These are phyloP conservation scores for Blastomyces gilchristii DNA, from an alignment of 2,329 filamentous ascomycete genomes.

Conservation along the genomic window DNA sequence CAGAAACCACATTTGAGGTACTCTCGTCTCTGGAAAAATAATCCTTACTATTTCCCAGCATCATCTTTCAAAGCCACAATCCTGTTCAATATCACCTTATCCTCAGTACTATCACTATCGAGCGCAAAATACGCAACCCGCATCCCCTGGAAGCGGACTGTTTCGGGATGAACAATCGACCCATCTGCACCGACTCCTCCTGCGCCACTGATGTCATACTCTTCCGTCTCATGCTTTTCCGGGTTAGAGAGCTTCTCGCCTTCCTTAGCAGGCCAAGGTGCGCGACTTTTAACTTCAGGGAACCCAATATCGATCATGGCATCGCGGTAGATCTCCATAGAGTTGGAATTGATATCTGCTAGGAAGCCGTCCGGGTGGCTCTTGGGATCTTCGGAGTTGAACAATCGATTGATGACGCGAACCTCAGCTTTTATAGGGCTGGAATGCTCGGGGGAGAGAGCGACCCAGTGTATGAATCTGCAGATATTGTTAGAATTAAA, in stretches of 20 bases:
- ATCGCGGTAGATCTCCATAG: conserved; percentile 65
- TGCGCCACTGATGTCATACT: conserved; percentile 8
- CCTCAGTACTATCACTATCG: conserved; percentile 54
- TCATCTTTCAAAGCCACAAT: conserved; percentile 90
- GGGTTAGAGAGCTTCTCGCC: conserved; percentile 50
- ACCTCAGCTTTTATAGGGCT: conserved; percentile 57
- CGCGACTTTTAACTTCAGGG: conserved; percentile 59
- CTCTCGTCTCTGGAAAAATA: not conserved
- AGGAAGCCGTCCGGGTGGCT: conserved; percentile 70
- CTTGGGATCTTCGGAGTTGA: conserved; percentile 76
- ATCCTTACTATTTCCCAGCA: conserved; percentile 22
- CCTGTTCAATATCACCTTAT: conserved; percentile 73
- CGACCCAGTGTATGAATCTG: conserved; percentile 76
- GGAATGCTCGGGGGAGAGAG: conserved; percentile 52
- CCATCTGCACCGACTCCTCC: conserved; percentile 16
- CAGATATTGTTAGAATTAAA: not conserved
- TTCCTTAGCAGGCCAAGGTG: conserved; percentile 72
- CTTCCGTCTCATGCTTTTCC: conserved; percentile 38
- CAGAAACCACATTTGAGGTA: not conserved
- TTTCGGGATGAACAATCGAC: conserved; percentile 48
- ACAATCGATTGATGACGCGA: conserved; percentile 70
- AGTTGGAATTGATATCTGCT: conserved; percentile 73
- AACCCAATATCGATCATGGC: conserved; percentile 78
- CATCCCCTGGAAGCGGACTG: conserved; percentile 82
- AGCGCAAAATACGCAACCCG: conserved; percentile 68